phyloP scores from a whole-genome alignment of 2,329 filamentous ascomycete genomes.

The Colletotrichum agaves region DNA sequence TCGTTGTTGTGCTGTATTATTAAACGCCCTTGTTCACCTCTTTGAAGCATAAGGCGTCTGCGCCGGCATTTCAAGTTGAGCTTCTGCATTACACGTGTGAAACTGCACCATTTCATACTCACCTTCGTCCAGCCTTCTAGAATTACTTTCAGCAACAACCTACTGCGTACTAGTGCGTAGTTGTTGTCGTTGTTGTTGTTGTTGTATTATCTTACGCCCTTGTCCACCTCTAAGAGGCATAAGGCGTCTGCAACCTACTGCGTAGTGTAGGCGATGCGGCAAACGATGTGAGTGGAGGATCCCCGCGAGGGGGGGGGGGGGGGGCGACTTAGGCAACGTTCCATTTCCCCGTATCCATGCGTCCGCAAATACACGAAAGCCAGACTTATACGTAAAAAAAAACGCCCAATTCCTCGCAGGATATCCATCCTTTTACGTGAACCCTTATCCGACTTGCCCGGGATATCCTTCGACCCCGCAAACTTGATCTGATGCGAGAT shows the following conservation, averaged over 20 bases:
- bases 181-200: too few relatives aligned
- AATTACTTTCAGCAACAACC: neutral
- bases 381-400: neutral
- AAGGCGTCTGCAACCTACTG: too few relatives aligned
- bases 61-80: too few relatives aligned
- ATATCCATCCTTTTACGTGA: neutral
- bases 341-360: constrained; percentile 16
- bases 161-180: too few relatives aligned
- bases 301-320: too few relatives aligned
- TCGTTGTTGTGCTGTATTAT: too few relatives aligned
- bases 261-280: neutral
- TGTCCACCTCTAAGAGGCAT: too few relatives aligned
- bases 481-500: neutral
- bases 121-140: neutral
- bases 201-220: too few relatives aligned
- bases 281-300: constrained; percentile 6
- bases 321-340: constrained; percentile 9
- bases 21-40: too few relatives aligned
- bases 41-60: too few relatives aligned
- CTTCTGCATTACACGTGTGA: neutral
- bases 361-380: neutral
- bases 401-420: neutral
- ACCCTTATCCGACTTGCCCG: neutral
- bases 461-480: constrained; percentile 27
- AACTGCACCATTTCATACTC: neutral